Evolutionary conservation across 164 flowering plant species (phyloP), one percentile per base, ranked within the genome.

Genomic region (Aristolochia contorta): DNA sequence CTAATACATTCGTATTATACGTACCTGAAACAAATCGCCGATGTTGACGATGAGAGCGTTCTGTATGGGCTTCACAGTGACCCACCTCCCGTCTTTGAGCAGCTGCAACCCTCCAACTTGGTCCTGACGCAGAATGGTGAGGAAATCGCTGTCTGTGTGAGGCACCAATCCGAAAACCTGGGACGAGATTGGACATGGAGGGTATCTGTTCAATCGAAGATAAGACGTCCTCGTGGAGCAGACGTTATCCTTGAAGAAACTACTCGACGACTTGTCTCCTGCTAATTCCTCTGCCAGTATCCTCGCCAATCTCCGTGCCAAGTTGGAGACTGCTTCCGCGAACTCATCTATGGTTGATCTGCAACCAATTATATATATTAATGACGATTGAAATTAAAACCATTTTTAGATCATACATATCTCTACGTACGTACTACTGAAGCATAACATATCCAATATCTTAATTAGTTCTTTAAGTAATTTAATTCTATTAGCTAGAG

Each of bases 61-160:
- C 0, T 83, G 85, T 59, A 83, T 82, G 24, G 96, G 93, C 53
- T 82, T 85, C 33, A 85, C 93, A 0, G 82, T 77, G 49, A 86
- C 57, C 96, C 96, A 89, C 54, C 69, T 78, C 16, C 84, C 80
- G 58, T 85, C 83, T 72, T 79, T 86, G 7, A 83, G 74, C 25
- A 89, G 64, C 30, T 89, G 91, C 37, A 89, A 32, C 6, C 96
- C 96, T 58, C 96, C 96, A 30, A 89, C 81, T 16, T 80, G 70
- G 62, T 89, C 93, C 71, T 89, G 93, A 53, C 77, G 75, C 65
- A 89, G 25, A 9, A 89, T 77, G 12, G 96, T 89, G 71, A 89
- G 86, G 75, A 86, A 89, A 56, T 86, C 90, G 27, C 86, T 87
- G 16, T 90, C 97, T 0, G 97, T 90, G 71, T 90, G 97, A 3